Conservation (phyloP, 495 filamentous ascomycete species). For the Aspergillus biplanus region DNA sequence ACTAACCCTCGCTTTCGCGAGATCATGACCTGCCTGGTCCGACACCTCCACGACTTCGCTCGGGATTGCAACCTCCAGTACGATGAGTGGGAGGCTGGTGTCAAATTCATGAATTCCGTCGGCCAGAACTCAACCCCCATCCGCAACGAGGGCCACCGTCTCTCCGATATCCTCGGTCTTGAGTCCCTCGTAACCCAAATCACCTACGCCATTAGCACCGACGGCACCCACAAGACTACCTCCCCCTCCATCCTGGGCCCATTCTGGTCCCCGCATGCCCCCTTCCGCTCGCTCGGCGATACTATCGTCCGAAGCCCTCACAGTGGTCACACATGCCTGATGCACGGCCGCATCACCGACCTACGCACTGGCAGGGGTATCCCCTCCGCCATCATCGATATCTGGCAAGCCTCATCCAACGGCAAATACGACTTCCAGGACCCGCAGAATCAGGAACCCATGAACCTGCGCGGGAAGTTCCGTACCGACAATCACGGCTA, state of each 20-base stretch:
- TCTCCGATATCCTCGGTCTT: conserved; percentile 79
- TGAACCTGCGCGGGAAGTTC: conserved; percentile 83
- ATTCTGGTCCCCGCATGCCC: conserved; percentile 85
- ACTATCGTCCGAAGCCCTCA: conserved; percentile 70
- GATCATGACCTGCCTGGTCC: conserved; percentile 67
- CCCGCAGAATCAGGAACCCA: conserved; percentile 68
- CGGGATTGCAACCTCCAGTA: conserved; percentile 79
- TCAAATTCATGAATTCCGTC: conserved; percentile 61
- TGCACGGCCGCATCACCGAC: conserved; percentile 63
- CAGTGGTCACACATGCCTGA: conserved; percentile 9
- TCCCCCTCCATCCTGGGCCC: conserved; percentile 83
- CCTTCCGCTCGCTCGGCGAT: conserved; percentile 72
- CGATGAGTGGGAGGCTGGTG: conserved; percentile 79
- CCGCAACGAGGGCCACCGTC: conserved; percentile 76
- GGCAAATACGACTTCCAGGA: conserved; percentile 92
- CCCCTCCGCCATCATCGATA: conserved; percentile 72
- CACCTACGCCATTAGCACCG: conserved; percentile 76
- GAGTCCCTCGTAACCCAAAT: conserved; percentile 87
- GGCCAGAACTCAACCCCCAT: conserved; percentile 59
- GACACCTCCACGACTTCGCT: conserved; percentile 81
- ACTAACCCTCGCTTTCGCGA: conserved; percentile 67
- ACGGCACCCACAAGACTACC: conserved; percentile 70
- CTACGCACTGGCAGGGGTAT: conserved; percentile 82
- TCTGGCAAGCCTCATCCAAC: conserved; percentile 86
- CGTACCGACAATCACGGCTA: conserved; percentile 72